Conservation (phyloP, 106 monocot species). For the Xerophyta viscosa region DNA sequence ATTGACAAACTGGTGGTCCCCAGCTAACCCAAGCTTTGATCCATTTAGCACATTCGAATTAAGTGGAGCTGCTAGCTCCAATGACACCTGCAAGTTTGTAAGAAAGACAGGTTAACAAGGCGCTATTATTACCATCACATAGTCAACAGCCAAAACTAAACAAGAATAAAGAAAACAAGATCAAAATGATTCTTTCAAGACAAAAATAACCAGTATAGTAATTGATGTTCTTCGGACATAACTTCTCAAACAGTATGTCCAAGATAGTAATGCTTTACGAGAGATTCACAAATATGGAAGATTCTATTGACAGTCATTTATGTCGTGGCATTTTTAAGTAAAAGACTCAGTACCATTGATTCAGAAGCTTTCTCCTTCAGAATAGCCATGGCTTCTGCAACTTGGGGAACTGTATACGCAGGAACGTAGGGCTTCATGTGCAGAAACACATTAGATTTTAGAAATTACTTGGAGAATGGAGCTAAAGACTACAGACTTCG, state of each 20-base stretch:
- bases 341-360: constrained; percentile 38
- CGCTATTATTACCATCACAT: neutral
- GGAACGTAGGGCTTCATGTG: constrained; percentile 49
- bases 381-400: constrained; percentile 61
- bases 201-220: too few species aligned
- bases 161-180: too few species aligned
- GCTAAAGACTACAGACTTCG: constrained; percentile 19
- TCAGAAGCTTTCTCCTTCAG: constrained; percentile 49
- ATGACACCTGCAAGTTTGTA: constrained; percentile 36
- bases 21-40: constrained; percentile 66
- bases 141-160: too few species aligned
- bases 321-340: too few species aligned
- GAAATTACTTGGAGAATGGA: constrained; percentile 33
- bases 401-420: constrained; percentile 65
- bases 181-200: too few species aligned
- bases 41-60: constrained; percentile 29
- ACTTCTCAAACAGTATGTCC: too few species aligned
- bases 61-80: constrained; percentile 52
- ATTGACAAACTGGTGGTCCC: constrained; percentile 85
- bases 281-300: too few species aligned
- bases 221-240: too few species aligned
- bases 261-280: too few species aligned
- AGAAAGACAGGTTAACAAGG: neutral
- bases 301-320: too few species aligned
- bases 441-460: constrained; percentile 20